Evolutionary conservation across 2,329 filamentous ascomycete species (phyloP).

Genomic region (Colletotrichum noveboracense): DNA sequence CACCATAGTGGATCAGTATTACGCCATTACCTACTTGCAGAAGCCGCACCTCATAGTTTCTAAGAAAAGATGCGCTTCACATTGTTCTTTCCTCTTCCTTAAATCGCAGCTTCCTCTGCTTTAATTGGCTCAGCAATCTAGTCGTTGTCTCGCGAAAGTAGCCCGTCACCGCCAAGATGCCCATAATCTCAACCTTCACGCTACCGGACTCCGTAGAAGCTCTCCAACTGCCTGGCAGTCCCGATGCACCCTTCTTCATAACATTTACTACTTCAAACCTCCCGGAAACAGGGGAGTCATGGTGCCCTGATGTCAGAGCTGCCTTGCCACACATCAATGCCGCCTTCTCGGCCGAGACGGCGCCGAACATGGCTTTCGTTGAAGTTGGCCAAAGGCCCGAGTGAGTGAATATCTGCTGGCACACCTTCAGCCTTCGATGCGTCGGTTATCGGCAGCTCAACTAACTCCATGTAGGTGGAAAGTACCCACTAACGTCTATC

Average conservation of each 20-base stretch:
- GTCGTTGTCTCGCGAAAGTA: neutral
- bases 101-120: neutral
- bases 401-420: constrained; percentile 28
- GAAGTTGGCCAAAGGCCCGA: constrained; percentile 38
- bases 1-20: neutral
- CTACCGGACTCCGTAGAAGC: neutral
- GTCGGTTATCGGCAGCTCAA: neutral
- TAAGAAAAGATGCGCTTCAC: neutral
- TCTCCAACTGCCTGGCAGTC: neutral
- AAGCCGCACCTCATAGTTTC: neutral
- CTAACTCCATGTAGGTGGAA: constrained; percentile 35
- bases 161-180: neutral
- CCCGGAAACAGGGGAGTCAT: constrained; percentile 36
- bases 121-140: neutral
- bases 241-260: constrained; percentile 29
- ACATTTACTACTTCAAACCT: constrained; percentile 41
- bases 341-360: constrained; percentile 30
- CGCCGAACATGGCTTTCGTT: constrained; percentile 32
- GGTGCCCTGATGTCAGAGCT: constrained; percentile 44
- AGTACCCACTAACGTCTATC: constrained; percentile 34
- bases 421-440: neutral
- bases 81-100: neutral
- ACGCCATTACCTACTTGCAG: neutral
- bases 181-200: neutral
- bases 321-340: constrained; percentile 35